A percentile compares a stretch with the other conserved stretches of the same genome.
Evolutionary conservation across 352 stramenopile species (phyloP).

Genomic region (Pythium brachiatum): DNA sequence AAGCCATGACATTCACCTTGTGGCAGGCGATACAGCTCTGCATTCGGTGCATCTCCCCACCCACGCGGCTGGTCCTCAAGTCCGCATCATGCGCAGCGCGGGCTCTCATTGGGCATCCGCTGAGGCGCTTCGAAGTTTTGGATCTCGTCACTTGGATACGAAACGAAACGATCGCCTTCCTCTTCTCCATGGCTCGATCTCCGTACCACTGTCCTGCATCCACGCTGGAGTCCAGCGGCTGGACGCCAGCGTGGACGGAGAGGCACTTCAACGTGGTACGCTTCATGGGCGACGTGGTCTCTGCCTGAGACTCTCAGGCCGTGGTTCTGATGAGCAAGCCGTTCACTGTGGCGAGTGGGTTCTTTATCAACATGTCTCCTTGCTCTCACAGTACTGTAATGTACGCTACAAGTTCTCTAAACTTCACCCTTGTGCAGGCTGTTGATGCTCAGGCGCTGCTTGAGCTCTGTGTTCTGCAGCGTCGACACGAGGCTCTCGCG

Average conservation of each 20-base stretch:
- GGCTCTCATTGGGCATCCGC: background rate
- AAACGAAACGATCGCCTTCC: background rate
- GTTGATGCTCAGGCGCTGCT: slow-evolving; percentile 18
- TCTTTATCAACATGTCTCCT: background rate
- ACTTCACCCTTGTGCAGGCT: background rate
- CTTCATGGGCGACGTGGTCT: too few relatives aligned
- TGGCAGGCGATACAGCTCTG: too few relatives aligned
- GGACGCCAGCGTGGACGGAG: background rate
- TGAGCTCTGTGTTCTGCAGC: slow-evolving; percentile 17
- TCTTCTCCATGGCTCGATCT: background rate
- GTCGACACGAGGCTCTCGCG: slow-evolving; percentile 24
- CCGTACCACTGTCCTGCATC: background rate
- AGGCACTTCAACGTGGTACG: slow-evolving; percentile 1
- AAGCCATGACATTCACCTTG: too few relatives aligned
- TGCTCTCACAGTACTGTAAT: background rate
- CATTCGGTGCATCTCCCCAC: too few relatives aligned
- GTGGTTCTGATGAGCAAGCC: background rate
- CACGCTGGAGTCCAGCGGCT: background rate
- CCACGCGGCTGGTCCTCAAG: background rate
- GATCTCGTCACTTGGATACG: background rate
- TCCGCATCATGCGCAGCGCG: background rate
- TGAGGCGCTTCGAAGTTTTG: background rate
- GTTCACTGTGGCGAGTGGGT: background rate
- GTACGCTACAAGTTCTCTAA: background rate
- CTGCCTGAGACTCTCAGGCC: too few relatives aligned